Evolutionary conservation across 257 asterid species (phyloP).

Genomic region (Salvia hispanica): DNA sequence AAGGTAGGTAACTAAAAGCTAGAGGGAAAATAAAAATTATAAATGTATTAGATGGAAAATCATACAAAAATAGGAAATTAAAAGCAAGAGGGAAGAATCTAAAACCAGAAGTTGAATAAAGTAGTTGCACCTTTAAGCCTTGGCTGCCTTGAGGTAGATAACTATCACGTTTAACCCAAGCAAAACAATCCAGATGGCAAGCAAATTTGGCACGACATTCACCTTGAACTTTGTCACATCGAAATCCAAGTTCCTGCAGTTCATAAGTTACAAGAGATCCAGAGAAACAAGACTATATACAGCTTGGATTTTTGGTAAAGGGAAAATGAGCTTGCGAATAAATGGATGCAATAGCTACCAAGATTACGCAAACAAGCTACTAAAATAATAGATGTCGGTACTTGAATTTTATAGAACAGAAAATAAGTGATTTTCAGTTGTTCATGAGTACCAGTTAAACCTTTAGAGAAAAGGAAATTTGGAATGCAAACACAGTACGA

Average conservation of each 20-base stretch:
- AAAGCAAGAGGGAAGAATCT: slow-evolving; percentile 7
- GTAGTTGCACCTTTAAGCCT: slow-evolving; percentile 74
- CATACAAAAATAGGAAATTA: not conserved
- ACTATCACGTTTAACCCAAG: slow-evolving; percentile 99
- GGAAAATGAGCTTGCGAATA: slow-evolving; percentile 21
- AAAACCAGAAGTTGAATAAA: slow-evolving; percentile 29
- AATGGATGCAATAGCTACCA: slow-evolving; percentile 19
- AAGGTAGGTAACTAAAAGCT: not conserved
- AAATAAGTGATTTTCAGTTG: slow-evolving; percentile 19
- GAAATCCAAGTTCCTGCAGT: slow-evolving; percentile 93
- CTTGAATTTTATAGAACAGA: slow-evolving; percentile 17
- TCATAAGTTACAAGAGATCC: slow-evolving; percentile 29
- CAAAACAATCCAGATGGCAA: slow-evolving; percentile 97
- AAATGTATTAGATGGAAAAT: slow-evolving; percentile 13
- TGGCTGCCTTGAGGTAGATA: slow-evolving; percentile 99
- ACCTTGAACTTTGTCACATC: slow-evolving; percentile 86
- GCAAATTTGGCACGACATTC: slow-evolving; percentile 98
- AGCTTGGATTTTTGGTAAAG: slow-evolving; percentile 7
- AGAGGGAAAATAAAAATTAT: not conserved
- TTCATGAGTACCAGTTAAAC: slow-evolving; percentile 28
- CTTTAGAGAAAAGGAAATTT: not conserved
- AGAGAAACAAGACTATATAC: not conserved
- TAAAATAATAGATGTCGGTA: slow-evolving; percentile 1
- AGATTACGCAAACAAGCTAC: slow-evolving; percentile 21
- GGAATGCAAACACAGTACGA: slow-evolving; percentile 8